Base-by-base conservation (phyloP, 768 basidiomycete species). In the Auriscalpium microsporum region DNA sequence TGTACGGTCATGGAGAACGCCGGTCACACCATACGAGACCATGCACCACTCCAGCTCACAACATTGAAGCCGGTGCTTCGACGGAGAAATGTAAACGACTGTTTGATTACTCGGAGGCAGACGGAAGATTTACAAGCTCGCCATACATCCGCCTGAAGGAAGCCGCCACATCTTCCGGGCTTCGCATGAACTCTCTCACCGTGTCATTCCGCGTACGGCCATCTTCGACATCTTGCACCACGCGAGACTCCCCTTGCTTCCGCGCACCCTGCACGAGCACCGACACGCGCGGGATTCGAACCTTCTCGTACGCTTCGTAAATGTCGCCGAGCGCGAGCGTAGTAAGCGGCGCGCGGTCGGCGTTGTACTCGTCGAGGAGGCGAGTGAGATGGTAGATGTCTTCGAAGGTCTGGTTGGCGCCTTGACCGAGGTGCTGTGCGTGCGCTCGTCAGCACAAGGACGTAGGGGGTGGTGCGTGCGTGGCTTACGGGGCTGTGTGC, bases 401-500 rank as follows among this genome's bases (percentile, higher is more conserved):
- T 56, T 76, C 75, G 56, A 74, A 70, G 1, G 75, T 72, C 60
- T 75, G 74, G 59, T 75, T 76, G 10, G 75, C 74, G 35, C 75
- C 75, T 65, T 76, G 75, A 1, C 75, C 75, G 19, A 77, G 68
- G 55, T 76, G 75, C 75, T 76, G 55, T 17, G 21, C 37, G 16
- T 48, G 4, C 33, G 44, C 34, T 40, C 50, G 53, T 10, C 44
- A 42, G 33, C 23, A 19, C 21, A 13, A 36, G 48, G 19, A 44
- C 37, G 11, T 45, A 38, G 13, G 10, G n/a, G 4, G 38, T 33
- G 21, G 2, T 19, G 21, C 19, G 45, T 21, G 28, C 16, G 8
- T n/a, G 2, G 62, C 75, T 47, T 56, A 75, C 74, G 1, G 76
- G 75, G 56, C 71, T 74, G 58, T 77, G 75, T 7, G 75, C 76